Percentiles rank a stretch among this genome's conserved stretches.
Conservation (phyloP, 2,329 filamentous ascomycete species). For the Exophiala aquamarina region DNA sequence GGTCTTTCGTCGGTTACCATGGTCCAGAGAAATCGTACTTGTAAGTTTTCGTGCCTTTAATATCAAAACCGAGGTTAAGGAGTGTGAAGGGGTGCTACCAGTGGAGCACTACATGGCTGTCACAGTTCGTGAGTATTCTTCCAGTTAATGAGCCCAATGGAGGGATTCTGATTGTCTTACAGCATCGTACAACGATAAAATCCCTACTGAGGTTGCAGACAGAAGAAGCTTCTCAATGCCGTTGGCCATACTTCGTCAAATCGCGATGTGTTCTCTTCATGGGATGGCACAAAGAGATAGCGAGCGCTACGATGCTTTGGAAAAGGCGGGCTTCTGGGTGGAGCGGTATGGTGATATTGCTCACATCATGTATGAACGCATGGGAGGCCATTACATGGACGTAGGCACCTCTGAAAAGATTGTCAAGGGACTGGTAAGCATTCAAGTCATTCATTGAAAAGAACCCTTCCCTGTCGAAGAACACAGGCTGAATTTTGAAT, state of each 20-base stretch:
- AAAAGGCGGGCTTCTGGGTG: slow-evolving; percentile 43
- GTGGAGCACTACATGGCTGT: slow-evolving; percentile 24
- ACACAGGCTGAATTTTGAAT: no score
- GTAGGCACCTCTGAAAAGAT: slow-evolving; percentile 45
- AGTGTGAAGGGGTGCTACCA: slow-evolving; percentile 8
- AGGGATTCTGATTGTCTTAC: slow-evolving; percentile 29
- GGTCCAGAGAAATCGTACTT: slow-evolving; percentile 50
- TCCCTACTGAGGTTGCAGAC: slow-evolving; percentile 25
- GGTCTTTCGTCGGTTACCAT: slow-evolving; percentile 53
- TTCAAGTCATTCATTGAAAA: no score
- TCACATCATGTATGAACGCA: slow-evolving; percentile 42
- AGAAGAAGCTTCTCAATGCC: slow-evolving; percentile 29
- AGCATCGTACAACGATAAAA: slow-evolving; percentile 31
- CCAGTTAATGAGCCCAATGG: no score
- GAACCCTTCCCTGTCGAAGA: no score
- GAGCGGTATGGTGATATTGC: slow-evolving; percentile 39
- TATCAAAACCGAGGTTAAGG: no score
- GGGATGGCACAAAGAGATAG: slow-evolving; percentile 33
- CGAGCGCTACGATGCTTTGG: slow-evolving; percentile 41
- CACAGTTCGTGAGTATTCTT: slow-evolving; percentile 16
- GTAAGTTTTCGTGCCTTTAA: slow-evolving; percentile 3
- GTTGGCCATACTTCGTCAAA: slow-evolving; percentile 29
- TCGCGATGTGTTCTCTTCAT: slow-evolving; percentile 33
- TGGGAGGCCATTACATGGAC: slow-evolving; percentile 51
- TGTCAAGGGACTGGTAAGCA: slow-evolving; percentile 33